A percentile compares a stretch with the other conserved stretches of the same genome.
Evolutionary conservation across 495 filamentous ascomycete genomes (phyloP).

Genomic region (Daldinia childiae): DNA sequence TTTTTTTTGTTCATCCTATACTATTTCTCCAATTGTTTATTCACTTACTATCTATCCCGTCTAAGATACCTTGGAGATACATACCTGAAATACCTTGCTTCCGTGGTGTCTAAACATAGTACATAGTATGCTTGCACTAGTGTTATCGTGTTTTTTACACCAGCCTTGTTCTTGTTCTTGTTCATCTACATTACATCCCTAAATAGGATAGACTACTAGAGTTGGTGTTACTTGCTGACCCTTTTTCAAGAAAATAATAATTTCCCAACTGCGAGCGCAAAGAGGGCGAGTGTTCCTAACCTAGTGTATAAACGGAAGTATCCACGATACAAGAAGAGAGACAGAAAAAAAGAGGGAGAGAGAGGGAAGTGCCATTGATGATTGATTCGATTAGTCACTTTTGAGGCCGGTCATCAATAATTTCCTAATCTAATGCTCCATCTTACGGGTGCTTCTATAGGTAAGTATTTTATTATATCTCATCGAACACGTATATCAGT

Average conservation of each 20-base stretch:
- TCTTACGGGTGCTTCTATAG: conserved; percentile 43
- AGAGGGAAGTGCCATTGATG: conserved; percentile 17
- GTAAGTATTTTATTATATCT: conserved; percentile 43
- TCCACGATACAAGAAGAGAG: neutral
- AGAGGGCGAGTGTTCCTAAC: conserved; percentile 9
- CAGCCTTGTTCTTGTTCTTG: neutral
- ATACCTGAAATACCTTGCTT: neutral
- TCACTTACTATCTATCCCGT: neutral
- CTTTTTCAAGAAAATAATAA: neutral
- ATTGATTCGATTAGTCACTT: conserved; percentile 44
- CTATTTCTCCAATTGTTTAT: neutral
- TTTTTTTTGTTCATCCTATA: neutral
- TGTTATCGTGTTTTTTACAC: neutral
- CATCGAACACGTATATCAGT: conserved; percentile 45
- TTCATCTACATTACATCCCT: neutral
- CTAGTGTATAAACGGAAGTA: neutral
- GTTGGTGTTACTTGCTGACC: conserved; percentile 3
- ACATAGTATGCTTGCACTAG: conserved; percentile 4
- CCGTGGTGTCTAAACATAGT: conserved; percentile 22
- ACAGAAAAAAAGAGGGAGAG: conserved; percentile 2
- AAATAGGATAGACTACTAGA: neutral
- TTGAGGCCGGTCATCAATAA: conserved; percentile 42
- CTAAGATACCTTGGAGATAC: neutral
- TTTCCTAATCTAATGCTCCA: conserved; percentile 37
- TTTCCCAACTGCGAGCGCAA: neutral